A percentile compares a stretch with the other conserved stretches of the same genome.
phyloP scores from a whole-genome alignment of 768 basidiomycete genomes.

The Pilatotrama ljubarskyi region DNA sequence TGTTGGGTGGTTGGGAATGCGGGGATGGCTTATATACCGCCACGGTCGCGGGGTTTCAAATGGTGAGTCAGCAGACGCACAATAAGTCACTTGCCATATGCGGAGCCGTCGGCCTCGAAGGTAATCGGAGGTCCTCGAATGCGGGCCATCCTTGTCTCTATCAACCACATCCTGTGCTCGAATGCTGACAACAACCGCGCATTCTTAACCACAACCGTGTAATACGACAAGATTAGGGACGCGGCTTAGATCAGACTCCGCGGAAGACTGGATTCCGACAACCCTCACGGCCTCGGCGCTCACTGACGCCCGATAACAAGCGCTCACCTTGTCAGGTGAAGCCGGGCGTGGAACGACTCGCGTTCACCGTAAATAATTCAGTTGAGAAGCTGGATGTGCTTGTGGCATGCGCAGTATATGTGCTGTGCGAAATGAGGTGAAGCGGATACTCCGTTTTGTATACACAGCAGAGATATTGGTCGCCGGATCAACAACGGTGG shows the following conservation, averaged over 20 bases:
- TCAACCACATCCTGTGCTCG: constrained; percentile 7
- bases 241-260: too few relatives aligned
- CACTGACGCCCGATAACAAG: neutral
- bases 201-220: neutral
- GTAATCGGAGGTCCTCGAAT: constrained; percentile 17
- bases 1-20: constrained; percentile 5
- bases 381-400: too few relatives aligned
- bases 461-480: too few relatives aligned
- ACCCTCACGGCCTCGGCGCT: neutral
- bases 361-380: too few relatives aligned
- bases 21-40: constrained; percentile 19
- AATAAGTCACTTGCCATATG: constrained; percentile 7
- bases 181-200: neutral
- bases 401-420: too few relatives aligned
- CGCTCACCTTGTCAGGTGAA: too few relatives aligned
- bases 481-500: too few relatives aligned
- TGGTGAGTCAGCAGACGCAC: constrained; percentile 20
- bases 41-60: constrained; percentile 19
- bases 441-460: too few relatives aligned
- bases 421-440: too few relatives aligned
- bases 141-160: neutral
- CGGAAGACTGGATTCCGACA: too few relatives aligned
- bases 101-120: constrained; percentile 7
- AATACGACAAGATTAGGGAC: too few relatives aligned
- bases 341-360: too few relatives aligned